phyloP scores from a whole-genome alignment of 768 basidiomycete genomes.

The Pisolithus tinctorius region DNA sequence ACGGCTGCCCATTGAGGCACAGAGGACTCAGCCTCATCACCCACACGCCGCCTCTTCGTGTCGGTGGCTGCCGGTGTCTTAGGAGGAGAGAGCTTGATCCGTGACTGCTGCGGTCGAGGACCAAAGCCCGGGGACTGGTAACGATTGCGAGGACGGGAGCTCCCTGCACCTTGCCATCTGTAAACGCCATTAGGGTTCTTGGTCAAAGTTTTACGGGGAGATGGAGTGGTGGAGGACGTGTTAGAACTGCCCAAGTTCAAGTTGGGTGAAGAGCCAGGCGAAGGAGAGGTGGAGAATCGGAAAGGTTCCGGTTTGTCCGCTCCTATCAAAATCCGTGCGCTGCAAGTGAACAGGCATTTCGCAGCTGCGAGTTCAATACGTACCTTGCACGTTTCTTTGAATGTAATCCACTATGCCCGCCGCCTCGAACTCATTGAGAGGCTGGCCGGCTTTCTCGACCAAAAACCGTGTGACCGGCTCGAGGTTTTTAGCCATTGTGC shows the following conservation, averaged over 20 bases:
- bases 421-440: slow-evolving; percentile 46
- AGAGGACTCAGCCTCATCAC: slow-evolving; percentile 34
- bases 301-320: slow-evolving; percentile 48
- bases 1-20: slow-evolving; percentile 27
- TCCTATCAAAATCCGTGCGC: slow-evolving; percentile 10
- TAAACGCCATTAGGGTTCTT: slow-evolving; percentile 73
- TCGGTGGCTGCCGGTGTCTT: slow-evolving; percentile 37
- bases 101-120: slow-evolving; percentile 40
- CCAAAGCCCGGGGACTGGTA: slow-evolving; percentile 72
- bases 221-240: slow-evolving; percentile 11
- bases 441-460: slow-evolving; percentile 38
- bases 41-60: slow-evolving; percentile 57
- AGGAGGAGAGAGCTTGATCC: slow-evolving; percentile 36
- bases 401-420: slow-evolving; percentile 52
- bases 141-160: slow-evolving; percentile 61
- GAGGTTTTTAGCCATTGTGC: slow-evolving; percentile 35
- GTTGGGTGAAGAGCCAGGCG: slow-evolving; percentile 24
- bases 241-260: slow-evolving; percentile 6
- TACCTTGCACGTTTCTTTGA: slow-evolving; percentile 45
- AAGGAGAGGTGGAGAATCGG: slow-evolving; percentile 47
- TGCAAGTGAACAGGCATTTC: slow-evolving; percentile 10
- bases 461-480: slow-evolving; percentile 45
- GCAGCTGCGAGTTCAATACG: slow-evolving; percentile 8
- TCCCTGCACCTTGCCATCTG: slow-evolving; percentile 72
- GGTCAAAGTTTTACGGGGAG: slow-evolving; percentile 48